Conservation (phyloP, 2,329 filamentous ascomycete species). For the Phyllachora maydis region DNA sequence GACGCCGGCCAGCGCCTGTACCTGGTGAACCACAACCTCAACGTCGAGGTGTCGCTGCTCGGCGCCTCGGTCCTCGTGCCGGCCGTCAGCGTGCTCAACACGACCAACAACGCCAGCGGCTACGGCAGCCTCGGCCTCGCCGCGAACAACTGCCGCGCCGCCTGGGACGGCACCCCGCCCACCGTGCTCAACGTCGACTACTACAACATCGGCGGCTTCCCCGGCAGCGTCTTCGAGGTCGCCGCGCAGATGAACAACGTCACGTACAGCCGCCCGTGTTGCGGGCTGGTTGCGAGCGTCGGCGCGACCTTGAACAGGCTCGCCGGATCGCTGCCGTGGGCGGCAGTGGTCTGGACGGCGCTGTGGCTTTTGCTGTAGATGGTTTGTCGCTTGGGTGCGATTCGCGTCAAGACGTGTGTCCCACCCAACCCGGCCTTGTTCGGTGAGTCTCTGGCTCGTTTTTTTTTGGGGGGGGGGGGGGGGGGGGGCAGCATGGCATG, state of each 20-base stretch:
- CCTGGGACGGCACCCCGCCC: conserved; percentile 50
- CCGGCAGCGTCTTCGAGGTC: conserved; percentile 59
- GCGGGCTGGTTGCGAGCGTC: conserved; percentile 23
- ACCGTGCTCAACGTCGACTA: conserved; percentile 73
- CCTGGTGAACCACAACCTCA: conserved; percentile 81
- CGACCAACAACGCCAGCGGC: conserved; percentile 48
- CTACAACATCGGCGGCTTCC: conserved; percentile 48
- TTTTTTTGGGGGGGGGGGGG: too few relatives aligned
- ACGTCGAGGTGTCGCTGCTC: conserved; percentile 51
- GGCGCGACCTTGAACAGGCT: conserved; percentile 25
- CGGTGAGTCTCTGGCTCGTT: too few relatives aligned
- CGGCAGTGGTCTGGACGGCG: conserved; percentile 2
- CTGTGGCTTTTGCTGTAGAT: conserved; percentile 4
- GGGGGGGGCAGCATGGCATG: too few relatives aligned
- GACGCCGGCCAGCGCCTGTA: conserved; percentile 46
- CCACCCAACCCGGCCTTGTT: too few relatives aligned
- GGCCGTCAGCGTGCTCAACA: conserved; percentile 45
- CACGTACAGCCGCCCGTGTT: conserved; percentile 39
- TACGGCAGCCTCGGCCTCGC: conserved; percentile 44
- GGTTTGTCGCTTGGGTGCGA: too few relatives aligned
- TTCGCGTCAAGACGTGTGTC: too few relatives aligned
- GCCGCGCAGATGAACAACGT: conserved; percentile 54
- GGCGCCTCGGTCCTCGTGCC: conserved; percentile 47
- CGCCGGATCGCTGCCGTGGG: conserved; percentile 2
- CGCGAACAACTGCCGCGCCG: conserved; percentile 35